Evolutionary conservation across 805 yeast species (phyloP).

Genomic region (Candida hispaniensis): DNA sequence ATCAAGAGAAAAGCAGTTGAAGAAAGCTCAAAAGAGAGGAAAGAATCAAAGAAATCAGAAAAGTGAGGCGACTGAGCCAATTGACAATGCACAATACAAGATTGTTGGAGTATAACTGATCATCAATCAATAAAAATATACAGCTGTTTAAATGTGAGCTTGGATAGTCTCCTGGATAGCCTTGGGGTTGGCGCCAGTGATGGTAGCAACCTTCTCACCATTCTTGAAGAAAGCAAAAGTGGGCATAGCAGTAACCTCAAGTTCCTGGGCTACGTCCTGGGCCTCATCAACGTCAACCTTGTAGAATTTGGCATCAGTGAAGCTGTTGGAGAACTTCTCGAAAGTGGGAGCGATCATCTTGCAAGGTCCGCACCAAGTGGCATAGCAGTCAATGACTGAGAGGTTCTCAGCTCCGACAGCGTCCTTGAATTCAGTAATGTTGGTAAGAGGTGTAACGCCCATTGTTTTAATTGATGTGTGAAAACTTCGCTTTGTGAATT

Average conservation of each 20-base stretch:
- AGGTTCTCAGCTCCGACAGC: conserved; percentile 55
- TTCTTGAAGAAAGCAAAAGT: conserved; percentile 67
- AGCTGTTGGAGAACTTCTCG: conserved; percentile 39
- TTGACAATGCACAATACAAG: too few species aligned
- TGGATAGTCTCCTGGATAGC: conserved; percentile 50
- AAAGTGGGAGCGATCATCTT: conserved; percentile 92
- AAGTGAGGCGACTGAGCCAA: too few species aligned
- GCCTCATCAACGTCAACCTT: conserved; percentile 89
- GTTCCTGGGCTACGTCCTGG: conserved; percentile 59
- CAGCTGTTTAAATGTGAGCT: conserved; percentile 30
- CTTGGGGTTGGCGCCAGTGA: conserved; percentile 79
- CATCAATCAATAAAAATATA: not conserved
- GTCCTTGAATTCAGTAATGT: conserved; percentile 52
- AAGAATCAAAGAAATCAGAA: too few species aligned
- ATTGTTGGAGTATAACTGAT: too few species aligned
- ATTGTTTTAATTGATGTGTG: conserved; percentile 26
- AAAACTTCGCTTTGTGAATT: too few species aligned
- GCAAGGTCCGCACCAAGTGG: conserved; percentile 99
- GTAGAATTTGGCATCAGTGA: conserved; percentile 61
- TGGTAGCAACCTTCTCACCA: conserved; percentile 68
- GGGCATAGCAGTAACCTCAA: conserved; percentile 56
- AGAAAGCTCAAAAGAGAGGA: too few species aligned
- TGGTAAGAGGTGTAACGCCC: conserved; percentile 41
- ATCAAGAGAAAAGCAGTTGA: too few species aligned
- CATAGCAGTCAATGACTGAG: conserved; percentile 90